A percentile compares a stretch with the other conserved stretches of the same genome.
Conservation (phyloP, 805 yeast genomes). For the Wickerhamomyces bovis region DNA sequence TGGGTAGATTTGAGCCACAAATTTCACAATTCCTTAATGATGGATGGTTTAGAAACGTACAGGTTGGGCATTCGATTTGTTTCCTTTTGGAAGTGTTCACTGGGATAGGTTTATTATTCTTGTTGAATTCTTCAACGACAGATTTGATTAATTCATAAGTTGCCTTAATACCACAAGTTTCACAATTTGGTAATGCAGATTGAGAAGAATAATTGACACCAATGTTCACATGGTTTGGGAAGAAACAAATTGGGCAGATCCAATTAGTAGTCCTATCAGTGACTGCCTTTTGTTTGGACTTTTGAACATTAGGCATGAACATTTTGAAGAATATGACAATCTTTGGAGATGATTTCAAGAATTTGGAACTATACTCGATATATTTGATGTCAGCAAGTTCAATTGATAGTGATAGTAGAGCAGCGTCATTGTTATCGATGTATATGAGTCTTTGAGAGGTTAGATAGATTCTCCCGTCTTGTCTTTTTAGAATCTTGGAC, state of each 20-base stretch:
- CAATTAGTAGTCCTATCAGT: conserved; percentile 33
- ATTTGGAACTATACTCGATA: conserved; percentile 43
- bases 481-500: conserved; percentile 54
- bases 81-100: background rate
- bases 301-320: conserved; percentile 3
- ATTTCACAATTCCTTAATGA: conserved; percentile 75
- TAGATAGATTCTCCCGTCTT: conserved; percentile 71
- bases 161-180: conserved; percentile 57
- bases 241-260: conserved; percentile 90
- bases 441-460: conserved; percentile 71
- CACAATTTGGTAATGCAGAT: conserved; percentile 40
- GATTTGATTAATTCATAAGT: conserved; percentile 29
- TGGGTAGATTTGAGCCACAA: conserved; percentile 60
- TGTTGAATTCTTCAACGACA: conserved; percentile 20
- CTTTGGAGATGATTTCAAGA: conserved; percentile 75
- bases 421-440: conserved; percentile 46
- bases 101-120: background rate
- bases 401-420: conserved; percentile 40
- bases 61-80: conserved; percentile 39
- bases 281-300: background rate
- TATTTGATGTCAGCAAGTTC: conserved; percentile 36
- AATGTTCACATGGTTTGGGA: conserved; percentile 41
- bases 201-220: conserved; percentile 23
- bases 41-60: conserved; percentile 83
- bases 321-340: conserved; percentile 39